Conservation (phyloP, 331 rosid genomes). For the Prunus yedoensis region DNA sequence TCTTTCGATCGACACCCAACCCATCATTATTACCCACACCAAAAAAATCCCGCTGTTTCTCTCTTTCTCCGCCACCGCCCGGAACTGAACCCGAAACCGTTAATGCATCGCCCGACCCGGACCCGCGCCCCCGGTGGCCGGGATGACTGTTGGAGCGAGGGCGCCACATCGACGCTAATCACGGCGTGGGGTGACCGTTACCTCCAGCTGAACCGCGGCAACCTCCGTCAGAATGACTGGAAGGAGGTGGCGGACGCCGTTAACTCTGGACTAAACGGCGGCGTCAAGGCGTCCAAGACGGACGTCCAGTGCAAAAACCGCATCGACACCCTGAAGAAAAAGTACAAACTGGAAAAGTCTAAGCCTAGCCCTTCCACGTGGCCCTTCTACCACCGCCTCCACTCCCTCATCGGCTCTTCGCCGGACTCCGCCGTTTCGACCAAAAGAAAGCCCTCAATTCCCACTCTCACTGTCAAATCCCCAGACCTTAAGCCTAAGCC, state of each 20-base stretch:
- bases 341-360: slow-evolving; percentile 46
- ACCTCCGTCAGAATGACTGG: slow-evolving; percentile 60
- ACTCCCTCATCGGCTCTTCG: slow-evolving; percentile 31
- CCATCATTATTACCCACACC: neutral
- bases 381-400: slow-evolving; percentile 41
- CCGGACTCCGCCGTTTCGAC: slow-evolving; percentile 8
- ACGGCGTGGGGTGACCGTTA: slow-evolving; percentile 56
- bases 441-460: slow-evolving; percentile 12
- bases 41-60: no score
- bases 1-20: neutral
- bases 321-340: slow-evolving; percentile 56
- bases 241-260: slow-evolving; percentile 46
- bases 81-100: neutral
- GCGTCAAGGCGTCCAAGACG: slow-evolving; percentile 36
- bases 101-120: slow-evolving; percentile 30
- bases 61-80: neutral
- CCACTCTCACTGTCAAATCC: slow-evolving; percentile 21
- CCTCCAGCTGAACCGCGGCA: slow-evolving; percentile 42
- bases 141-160: slow-evolving; percentile 54
- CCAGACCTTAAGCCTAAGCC: slow-evolving; percentile 13
- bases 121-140: slow-evolving; percentile 34
- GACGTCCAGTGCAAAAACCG: slow-evolving; percentile 54
- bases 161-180: slow-evolving; percentile 40
- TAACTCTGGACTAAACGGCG: slow-evolving; percentile 29
- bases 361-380: slow-evolving; percentile 42